A percentile compares a stretch with the other conserved stretches of the same genome.
These are phyloP conservation scores for Arthrobotrys entomopaga DNA, from an alignment of 2,329 filamentous ascomycete genomes.

Conservation along the genomic window DNA sequence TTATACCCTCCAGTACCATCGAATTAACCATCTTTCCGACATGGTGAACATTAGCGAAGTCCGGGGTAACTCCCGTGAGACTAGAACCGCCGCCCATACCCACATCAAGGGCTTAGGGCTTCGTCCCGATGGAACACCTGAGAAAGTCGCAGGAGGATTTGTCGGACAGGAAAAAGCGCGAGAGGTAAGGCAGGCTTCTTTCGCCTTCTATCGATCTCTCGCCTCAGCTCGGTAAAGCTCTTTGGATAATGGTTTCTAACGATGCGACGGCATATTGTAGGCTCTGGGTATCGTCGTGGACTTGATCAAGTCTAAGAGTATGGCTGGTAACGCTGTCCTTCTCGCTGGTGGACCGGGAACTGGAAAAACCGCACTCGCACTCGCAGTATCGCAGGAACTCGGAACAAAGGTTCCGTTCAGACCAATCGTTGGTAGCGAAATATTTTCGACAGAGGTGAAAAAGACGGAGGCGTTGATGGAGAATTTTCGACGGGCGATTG, in stretches of 20 bases:
- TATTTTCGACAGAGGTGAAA: slow-evolving; percentile 98
- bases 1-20: slow-evolving; percentile 9
- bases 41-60: slow-evolving; percentile 53
- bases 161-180: slow-evolving; percentile 87
- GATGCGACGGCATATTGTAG: slow-evolving; percentile 63
- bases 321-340: slow-evolving; percentile 93
- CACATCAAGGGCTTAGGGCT: slow-evolving; percentile 96
- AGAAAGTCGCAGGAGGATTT: slow-evolving; percentile 82
- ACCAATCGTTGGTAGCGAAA: slow-evolving; percentile 96
- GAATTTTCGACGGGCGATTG: slow-evolving; percentile 96
- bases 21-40: slow-evolving; percentile 21
- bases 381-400: slow-evolving; percentile 95
- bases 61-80: slow-evolving; percentile 61
- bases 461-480: slow-evolving; percentile 99
- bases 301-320: slow-evolving; percentile 93
- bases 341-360: slow-evolving; percentile 94
- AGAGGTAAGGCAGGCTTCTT: slow-evolving; percentile 71
- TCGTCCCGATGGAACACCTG: slow-evolving; percentile 84
- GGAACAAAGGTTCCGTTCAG: slow-evolving; percentile 99
- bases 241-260: neutral
- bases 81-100: slow-evolving; percentile 94
- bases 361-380: slow-evolving; percentile 93
- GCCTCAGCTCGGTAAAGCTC: neutral
- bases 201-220: neutral
- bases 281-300: slow-evolving; percentile 96